Conservation (phyloP, 306 rosid species). For the Prunus armeniaca region DNA sequence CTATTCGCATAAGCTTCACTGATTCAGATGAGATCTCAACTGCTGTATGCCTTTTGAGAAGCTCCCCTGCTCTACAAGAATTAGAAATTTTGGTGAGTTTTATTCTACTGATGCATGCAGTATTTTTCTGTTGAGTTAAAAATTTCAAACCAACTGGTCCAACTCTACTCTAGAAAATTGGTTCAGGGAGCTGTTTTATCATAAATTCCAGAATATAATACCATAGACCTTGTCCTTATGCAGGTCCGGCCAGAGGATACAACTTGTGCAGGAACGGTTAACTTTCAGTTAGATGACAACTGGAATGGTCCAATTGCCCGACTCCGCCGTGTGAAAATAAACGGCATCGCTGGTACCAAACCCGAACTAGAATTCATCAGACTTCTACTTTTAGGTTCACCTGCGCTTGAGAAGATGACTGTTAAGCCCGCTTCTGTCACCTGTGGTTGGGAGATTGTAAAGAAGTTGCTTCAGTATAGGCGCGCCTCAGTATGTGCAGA, state of each 20-base stretch:
- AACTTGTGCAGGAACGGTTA: neutral
- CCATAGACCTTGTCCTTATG: conserved; percentile 8
- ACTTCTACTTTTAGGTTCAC: conserved; percentile 45
- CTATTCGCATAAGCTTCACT: conserved; percentile 47
- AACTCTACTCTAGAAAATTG: neutral
- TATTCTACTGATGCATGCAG: neutral
- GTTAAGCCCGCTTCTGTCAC: conserved; percentile 37
- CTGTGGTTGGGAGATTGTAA: conserved; percentile 33
- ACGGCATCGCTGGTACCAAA: conserved; percentile 36
- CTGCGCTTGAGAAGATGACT: conserved; percentile 50
- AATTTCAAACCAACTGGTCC: neutral
- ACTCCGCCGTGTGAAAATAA: conserved; percentile 43
- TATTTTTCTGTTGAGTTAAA: neutral
- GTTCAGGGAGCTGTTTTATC: neutral
- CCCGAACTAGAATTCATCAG: conserved; percentile 51
- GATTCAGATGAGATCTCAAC: conserved; percentile 49
- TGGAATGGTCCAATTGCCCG: conserved; percentile 26
- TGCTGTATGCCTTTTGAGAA: conserved; percentile 49
- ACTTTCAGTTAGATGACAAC: conserved; percentile 26
- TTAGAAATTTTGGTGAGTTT: conserved; percentile 57
- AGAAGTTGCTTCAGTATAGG: conserved; percentile 44
- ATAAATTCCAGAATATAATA: neutral
- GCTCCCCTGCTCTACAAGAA: conserved; percentile 55
- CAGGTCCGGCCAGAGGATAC: conserved; percentile 46
- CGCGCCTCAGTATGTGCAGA: conserved; percentile 54